Conservation (phyloP, 2,329 filamentous ascomycete species). For the Drechslerella coelobrocha region DNA sequence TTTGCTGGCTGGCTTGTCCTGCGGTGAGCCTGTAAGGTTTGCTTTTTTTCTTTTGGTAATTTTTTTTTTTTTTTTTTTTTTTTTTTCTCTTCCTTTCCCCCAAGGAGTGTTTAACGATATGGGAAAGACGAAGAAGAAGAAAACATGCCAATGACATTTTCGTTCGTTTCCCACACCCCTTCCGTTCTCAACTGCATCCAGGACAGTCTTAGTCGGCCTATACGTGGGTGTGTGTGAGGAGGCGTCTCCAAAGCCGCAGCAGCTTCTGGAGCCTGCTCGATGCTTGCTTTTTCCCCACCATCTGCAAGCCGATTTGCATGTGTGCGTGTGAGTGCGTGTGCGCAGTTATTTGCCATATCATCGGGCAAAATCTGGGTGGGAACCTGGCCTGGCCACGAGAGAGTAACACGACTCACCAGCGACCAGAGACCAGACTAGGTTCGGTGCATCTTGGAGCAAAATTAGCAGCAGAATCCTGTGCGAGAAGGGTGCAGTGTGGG, state of each 20-base stretch:
- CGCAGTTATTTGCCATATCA: constrained; percentile 37
- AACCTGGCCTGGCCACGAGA: constrained; percentile 50
- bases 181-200: constrained; percentile 42
- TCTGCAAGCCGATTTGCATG: constrained; percentile 17
- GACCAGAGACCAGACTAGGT: constrained; percentile 47
- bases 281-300: constrained; percentile 7
- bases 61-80: constrained; percentile 18
- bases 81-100: constrained; percentile 32
- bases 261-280: constrained; percentile 41
- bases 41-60: constrained; percentile 18
- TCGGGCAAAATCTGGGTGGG: constrained; percentile 50
- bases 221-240: constrained; percentile 50
- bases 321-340: constrained; percentile 44
- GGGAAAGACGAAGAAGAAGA: constrained; percentile 34
- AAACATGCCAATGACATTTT: constrained; percentile 50
- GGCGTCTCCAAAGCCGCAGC: constrained; percentile 51
- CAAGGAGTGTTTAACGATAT: constrained; percentile 51
- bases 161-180: constrained; percentile 17
- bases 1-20: constrained; percentile 15
- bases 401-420: constrained; percentile 49
- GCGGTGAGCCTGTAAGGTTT: neutral
- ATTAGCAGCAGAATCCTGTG: constrained; percentile 50
- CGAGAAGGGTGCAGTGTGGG: constrained; percentile 8
- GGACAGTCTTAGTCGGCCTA: constrained; percentile 35
- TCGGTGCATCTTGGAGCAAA: constrained; percentile 41